Conservation (phyloP, 768 basidiomycete genomes). For the Pleurotus tuoliensis region DNA sequence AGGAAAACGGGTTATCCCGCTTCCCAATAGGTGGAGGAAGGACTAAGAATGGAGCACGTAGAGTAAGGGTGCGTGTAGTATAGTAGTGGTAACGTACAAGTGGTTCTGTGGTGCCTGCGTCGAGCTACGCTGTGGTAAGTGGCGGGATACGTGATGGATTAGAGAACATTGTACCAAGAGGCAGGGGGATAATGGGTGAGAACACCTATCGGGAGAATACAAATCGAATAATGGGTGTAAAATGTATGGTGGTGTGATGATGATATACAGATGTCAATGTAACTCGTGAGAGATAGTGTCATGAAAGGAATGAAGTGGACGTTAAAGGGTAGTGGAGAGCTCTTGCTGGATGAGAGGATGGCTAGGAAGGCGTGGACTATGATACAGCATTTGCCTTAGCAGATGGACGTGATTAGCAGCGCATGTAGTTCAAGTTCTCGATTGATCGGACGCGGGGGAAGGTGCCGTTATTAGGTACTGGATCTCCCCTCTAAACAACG, state of each 20-base stretch:
- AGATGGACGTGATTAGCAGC: constrained; percentile 5
- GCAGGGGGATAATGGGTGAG: neutral
- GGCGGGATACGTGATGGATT: neutral
- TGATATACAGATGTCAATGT: constrained; percentile 7
- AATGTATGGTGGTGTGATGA: neutral
- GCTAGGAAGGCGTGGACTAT: neutral
- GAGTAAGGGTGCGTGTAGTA: neutral
- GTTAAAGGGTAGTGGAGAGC: neutral
- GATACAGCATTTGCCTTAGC: neutral
- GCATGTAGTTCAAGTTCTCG: constrained; percentile 13
- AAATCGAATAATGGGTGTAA: constrained; percentile 3
- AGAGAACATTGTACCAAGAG: constrained; percentile 2
- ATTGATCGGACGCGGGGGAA: constrained; percentile 15
- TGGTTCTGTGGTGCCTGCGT: neutral
- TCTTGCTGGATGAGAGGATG: neutral
- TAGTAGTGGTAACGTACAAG: constrained; percentile 3
- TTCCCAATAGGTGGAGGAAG: neutral
- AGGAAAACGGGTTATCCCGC: neutral
- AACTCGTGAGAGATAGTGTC: constrained; percentile 4
- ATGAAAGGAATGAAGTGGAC: constrained; percentile 6
- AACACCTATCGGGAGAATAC: neutral
- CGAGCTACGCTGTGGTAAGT: constrained; percentile 3
- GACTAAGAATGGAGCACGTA: neutral
- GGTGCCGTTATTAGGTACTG: constrained; percentile 10
- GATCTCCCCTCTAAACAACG: constrained; percentile 18